Evolutionary conservation across 306 rosid genomes (phyloP), one percentile per base, ranked within the genome.

Genomic region (Castanea mollissima): DNA sequence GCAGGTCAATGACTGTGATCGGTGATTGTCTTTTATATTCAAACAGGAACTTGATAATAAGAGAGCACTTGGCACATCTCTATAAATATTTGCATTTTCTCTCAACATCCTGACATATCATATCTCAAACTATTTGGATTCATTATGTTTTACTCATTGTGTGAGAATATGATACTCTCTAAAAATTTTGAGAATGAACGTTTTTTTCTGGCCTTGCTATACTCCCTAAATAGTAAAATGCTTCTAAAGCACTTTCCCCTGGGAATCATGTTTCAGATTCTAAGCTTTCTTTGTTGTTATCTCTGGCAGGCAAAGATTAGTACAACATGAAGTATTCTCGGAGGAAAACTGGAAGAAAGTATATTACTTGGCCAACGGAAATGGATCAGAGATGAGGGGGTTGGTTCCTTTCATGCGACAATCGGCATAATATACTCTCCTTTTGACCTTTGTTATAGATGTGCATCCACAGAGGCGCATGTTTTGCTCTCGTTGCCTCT

Each of bases 311-410:
- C 99, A 91, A 85, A 90, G 99, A 87, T 86, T 94, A 69, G 85
- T 89, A 35, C 83, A 83, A 2, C 97, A 89, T 9, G 97, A 92
- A 85, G 89, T 77, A 67, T 92, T 92, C 89, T 80, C 97, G 5
- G 99, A 94, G 70, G 97, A 92, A 46, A 92, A 78, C 64, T 94
- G 99, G 97, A 92, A 90, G 87, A 94, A 88, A 80, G 49, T 94
- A 69, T 91, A 92, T 83, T 92, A 87, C 83, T 81, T 94, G 77
- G 78, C 93, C 25, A 91, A 91, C 77, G 99, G 97, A 83, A 94
- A 94, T 83, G 99, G 99, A 81, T 71, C 94, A 70, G 99, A 94
- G 84, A 89, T 94, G 84, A 90, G 99, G 85, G 88, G 92, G 68
- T 79, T 94, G 76, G 83, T 81, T 76, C 93, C 99, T 62, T 86